Conservation (phyloP, 75 land plant genomes). For the Pinus albicaulis region DNA sequence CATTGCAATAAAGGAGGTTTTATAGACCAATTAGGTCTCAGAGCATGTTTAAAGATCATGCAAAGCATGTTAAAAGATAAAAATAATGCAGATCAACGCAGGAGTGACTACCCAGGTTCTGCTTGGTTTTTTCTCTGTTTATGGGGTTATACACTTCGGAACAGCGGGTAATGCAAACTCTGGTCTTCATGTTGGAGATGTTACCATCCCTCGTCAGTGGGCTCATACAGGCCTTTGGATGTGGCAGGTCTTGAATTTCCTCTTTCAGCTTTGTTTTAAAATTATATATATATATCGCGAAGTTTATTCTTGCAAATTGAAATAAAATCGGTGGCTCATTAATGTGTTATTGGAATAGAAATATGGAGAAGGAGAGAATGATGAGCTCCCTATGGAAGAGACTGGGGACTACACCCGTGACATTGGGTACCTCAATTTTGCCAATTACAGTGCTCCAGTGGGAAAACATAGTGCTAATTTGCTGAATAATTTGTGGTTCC, state of each 20-base stretch:
- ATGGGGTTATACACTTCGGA: slow-evolving; percentile 40
- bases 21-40: no score
- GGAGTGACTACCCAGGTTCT: slow-evolving; percentile 37
- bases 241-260: slow-evolving; percentile 36
- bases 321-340: neutral
- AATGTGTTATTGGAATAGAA: neutral
- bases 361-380: slow-evolving; percentile 2
- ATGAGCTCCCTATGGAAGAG: neutral
- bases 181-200: slow-evolving; percentile 37
- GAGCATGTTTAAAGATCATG: neutral
- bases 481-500: slow-evolving; percentile 10
- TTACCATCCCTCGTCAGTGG: slow-evolving; percentile 35
- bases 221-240: slow-evolving; percentile 49
- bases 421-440: slow-evolving; percentile 40
- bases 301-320: neutral
- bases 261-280: neutral
- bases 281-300: neutral
- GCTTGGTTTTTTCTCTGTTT: slow-evolving; percentile 21
- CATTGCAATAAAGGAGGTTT: no score
- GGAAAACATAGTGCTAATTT: neutral
- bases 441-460: slow-evolving; percentile 15
- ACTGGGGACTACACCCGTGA: slow-evolving; percentile 14
- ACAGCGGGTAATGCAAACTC: slow-evolving; percentile 40
- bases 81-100: slow-evolving; percentile 32
- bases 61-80: neutral